phyloP scores from a whole-genome alignment of 2,329 filamentous ascomycete genomes.

The Arachnomyces sp. region DNA sequence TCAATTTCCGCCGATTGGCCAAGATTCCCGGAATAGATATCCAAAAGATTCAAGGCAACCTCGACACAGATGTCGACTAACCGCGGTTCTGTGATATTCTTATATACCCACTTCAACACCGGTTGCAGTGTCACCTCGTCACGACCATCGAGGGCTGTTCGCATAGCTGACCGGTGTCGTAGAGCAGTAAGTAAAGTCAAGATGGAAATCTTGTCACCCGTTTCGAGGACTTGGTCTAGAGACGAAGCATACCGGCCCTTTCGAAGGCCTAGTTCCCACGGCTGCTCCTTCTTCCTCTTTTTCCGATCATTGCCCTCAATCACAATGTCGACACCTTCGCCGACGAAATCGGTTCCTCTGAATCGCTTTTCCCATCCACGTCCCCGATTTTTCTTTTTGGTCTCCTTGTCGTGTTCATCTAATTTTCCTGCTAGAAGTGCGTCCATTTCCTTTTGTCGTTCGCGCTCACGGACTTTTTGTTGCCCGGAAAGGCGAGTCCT shows the following conservation, averaged over 20 bases:
- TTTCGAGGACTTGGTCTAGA: constrained; percentile 68
- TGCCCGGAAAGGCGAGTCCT: constrained; percentile 79
- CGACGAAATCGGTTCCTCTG: constrained; percentile 69
- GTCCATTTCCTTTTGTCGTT: constrained; percentile 77
- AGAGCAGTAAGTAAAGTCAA: constrained; percentile 77
- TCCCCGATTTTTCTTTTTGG: constrained; percentile 51
- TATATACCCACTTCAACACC: constrained; percentile 73
- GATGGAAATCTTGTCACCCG: constrained; percentile 51
- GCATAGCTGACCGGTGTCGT: constrained; percentile 77
- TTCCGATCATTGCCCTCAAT: constrained; percentile 62
- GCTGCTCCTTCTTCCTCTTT: constrained; percentile 57
- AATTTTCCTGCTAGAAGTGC: constrained; percentile 70
- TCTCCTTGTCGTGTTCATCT: constrained; percentile 72
- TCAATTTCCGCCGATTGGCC: constrained; percentile 67
- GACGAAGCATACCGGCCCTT: constrained; percentile 69
- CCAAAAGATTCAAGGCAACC: constrained; percentile 70
- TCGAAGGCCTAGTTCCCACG: constrained; percentile 76
- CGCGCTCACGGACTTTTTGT: constrained; percentile 67
- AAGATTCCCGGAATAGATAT: constrained; percentile 77
- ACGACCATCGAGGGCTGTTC: constrained; percentile 69
- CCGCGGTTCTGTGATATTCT: constrained; percentile 73
- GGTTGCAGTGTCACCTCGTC: constrained; percentile 77
- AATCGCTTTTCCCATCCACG: constrained; percentile 56
- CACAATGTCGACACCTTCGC: constrained; percentile 79
- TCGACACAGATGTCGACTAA: constrained; percentile 77